A percentile compares a stretch with the other conserved stretches of the same genome.
Evolutionary conservation across 352 stramenopile species (phyloP).

Genomic region (Globisporangium spiculum): DNA sequence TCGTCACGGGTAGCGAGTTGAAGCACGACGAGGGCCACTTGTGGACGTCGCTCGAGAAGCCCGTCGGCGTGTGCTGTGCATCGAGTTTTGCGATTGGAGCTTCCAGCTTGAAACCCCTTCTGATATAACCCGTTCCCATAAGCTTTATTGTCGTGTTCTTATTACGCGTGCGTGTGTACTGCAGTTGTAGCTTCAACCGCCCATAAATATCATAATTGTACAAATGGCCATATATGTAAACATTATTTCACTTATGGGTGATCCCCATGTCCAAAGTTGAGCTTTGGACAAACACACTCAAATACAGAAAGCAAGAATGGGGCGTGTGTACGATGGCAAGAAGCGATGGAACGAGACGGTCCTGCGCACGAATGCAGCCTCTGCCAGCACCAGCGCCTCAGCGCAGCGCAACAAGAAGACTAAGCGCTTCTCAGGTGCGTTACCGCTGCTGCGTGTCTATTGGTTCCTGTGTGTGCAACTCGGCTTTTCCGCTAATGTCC

Average conservation of each 20-base stretch:
- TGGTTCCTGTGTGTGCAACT: not conserved
- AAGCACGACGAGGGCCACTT: constrained; percentile 83
- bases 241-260: too few species aligned
- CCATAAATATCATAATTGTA: too few species aligned
- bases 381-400: constrained; percentile 1
- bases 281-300: too few species aligned
- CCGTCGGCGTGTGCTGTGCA: not conserved
- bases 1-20: constrained; percentile 81
- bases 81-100: too few species aligned
- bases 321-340: constrained; percentile 78
- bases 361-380: constrained; percentile 34
- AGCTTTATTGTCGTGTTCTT: too few species aligned
- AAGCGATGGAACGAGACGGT: constrained; percentile 86
- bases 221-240: too few species aligned
- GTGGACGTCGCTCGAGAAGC: constrained; percentile 64
- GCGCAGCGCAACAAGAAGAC: constrained; percentile 20
- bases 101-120: too few species aligned
- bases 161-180: too few species aligned
- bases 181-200: too few species aligned
- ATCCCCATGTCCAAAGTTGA: too few species aligned
- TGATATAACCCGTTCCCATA: too few species aligned
- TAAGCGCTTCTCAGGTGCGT: constrained; percentile 67
- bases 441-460: too few species aligned
- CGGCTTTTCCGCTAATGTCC: not conserved
- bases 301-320: constrained; percentile 30